phyloP scores from a whole-genome alignment of 2,329 filamentous ascomycete species.

The Akanthomyces muscarius region DNA sequence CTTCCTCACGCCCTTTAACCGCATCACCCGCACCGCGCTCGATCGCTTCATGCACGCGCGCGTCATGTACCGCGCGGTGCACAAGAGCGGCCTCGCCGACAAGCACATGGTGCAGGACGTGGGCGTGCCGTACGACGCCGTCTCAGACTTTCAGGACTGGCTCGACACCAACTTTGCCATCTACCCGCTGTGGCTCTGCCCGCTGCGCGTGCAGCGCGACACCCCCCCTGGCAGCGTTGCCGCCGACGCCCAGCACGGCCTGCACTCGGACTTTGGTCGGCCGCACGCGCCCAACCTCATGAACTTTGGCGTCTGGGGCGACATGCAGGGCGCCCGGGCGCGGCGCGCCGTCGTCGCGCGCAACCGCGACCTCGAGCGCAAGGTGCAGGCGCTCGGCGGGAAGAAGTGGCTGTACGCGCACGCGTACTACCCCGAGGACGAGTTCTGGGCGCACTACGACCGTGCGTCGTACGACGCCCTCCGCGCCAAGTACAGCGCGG shows the following conservation, averaged over 20 bases:
- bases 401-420: constrained; percentile 70
- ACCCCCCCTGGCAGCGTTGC: constrained; percentile 12
- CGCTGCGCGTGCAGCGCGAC: constrained; percentile 42
- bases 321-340: constrained; percentile 35
- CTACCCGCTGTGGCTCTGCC: constrained; percentile 56
- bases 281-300: constrained; percentile 41
- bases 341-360: constrained; percentile 45
- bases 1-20: constrained; percentile 62
- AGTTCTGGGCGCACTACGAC: constrained; percentile 66
- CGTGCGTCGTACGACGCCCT: constrained; percentile 55
- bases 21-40: constrained; percentile 56
- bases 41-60: constrained; percentile 61
- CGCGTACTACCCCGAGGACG: constrained; percentile 58
- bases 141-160: constrained; percentile 45
- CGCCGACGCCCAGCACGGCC: constrained; percentile 40
- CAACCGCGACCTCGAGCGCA: constrained; percentile 59
- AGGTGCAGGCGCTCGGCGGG: constrained; percentile 55
- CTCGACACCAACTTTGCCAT: constrained; percentile 42
- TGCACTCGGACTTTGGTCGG: constrained; percentile 44
- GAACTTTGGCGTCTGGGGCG: constrained; percentile 63
- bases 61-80: constrained; percentile 62
- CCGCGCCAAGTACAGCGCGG: constrained; percentile 54
- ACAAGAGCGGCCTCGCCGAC: constrained; percentile 56
- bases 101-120: constrained; percentile 64
- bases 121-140: constrained; percentile 43